Percentiles rank a stretch among this genome's conserved stretches.
Evolutionary conservation across 148 eudicot species (phyloP).

Genomic region (Fagopyrum tataricum): DNA sequence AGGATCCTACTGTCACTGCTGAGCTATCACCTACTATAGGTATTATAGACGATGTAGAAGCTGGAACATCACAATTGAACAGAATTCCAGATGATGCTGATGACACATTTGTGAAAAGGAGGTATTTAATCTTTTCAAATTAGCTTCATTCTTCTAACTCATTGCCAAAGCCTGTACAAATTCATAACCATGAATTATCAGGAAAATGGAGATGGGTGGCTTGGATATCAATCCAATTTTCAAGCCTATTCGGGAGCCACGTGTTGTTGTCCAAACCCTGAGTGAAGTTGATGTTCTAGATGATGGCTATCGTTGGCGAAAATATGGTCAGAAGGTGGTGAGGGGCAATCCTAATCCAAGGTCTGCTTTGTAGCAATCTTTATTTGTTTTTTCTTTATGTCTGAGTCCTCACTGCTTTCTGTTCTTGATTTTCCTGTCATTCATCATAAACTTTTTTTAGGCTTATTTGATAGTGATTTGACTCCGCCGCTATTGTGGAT

Average conservation of each 20-base stretch:
- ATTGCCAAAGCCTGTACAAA: neutral
- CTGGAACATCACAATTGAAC: constrained; percentile 37
- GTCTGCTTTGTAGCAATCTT: constrained; percentile 22
- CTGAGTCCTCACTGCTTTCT: too few species aligned
- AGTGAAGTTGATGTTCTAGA: constrained; percentile 75
- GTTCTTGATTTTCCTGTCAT: too few species aligned
- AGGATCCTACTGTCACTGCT: constrained; percentile 45
- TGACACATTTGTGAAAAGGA: constrained; percentile 70
- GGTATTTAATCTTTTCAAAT: constrained; percentile 24
- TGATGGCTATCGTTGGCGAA: constrained; percentile 96
- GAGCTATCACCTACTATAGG: constrained; percentile 52
- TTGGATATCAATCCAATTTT: constrained; percentile 63
- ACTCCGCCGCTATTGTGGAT: too few species aligned
- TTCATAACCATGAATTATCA: constrained; percentile 23
- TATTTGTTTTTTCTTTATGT: too few species aligned
- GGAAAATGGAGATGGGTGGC: constrained; percentile 68
- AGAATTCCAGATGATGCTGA: constrained; percentile 39
- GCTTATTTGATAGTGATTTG: too few species aligned
- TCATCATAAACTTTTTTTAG: too few species aligned
- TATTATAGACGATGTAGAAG: constrained; percentile 43
- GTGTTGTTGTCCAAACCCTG: constrained; percentile 84
- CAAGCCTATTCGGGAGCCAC: constrained; percentile 93
- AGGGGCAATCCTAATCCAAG: constrained; percentile 91
- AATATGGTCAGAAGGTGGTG: constrained; percentile 91
- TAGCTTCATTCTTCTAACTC: neutral